These are phyloP conservation scores for Nannochloropsis salina DNA, from an alignment of 108 stramenopile species.

Conservation along the genomic window DNA sequence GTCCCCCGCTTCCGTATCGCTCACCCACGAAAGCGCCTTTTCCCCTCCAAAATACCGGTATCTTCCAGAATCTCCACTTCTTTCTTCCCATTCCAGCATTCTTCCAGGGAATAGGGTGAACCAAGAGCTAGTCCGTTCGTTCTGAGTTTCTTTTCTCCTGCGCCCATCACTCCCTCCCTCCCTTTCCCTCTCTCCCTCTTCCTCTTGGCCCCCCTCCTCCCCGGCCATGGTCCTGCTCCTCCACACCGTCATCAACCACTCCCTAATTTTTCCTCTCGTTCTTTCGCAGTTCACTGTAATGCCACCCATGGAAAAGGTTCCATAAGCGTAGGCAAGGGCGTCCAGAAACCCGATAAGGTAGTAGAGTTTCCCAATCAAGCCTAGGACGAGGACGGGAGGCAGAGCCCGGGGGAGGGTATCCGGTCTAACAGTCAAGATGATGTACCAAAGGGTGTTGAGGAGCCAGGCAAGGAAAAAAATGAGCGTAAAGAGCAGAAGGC, in stretches of 20 bases:
- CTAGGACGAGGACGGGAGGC: neutral
- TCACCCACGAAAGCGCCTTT: neutral
- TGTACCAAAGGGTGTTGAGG: neutral
- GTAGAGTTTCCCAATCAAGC: neutral
- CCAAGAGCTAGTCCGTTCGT: neutral
- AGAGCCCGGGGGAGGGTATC: neutral
- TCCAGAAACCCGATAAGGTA: neutral
- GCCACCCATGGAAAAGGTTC: neutral
- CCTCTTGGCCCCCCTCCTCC: neutral
- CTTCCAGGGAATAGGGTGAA: neutral
- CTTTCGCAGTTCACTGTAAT: neutral
- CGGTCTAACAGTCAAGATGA: neutral
- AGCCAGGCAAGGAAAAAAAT: neutral
- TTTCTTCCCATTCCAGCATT: neutral
- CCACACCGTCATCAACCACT: neutral
- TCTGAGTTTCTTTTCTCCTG: neutral
- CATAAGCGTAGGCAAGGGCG: neutral
- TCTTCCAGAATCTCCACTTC: neutral
- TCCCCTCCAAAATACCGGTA: neutral
- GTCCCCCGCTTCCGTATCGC: neutral
- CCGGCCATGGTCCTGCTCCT: neutral
- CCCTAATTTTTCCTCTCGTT: neutral
- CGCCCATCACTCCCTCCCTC: neutral
- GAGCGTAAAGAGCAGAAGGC: neutral
- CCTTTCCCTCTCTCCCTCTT: neutral